Conservation (phyloP, 2,329 filamentous ascomycete genomes). For the Coleophoma eucalyptorum region DNA sequence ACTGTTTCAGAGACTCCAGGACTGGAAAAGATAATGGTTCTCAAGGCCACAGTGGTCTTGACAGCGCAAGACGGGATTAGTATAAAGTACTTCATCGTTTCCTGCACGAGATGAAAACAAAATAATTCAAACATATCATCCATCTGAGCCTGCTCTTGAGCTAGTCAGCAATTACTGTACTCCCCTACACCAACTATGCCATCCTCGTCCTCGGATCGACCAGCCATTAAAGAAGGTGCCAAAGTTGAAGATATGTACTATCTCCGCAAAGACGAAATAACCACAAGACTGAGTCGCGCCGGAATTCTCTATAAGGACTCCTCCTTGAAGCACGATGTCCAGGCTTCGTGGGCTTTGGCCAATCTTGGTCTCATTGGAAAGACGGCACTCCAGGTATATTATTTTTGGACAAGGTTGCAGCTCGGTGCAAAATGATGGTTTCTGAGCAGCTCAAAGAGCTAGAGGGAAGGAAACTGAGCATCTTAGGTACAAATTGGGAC, state of each 20-base stretch:
- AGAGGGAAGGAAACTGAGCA: neutral
- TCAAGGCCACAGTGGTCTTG: too few species aligned
- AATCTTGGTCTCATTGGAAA: neutral
- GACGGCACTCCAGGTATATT: too few species aligned
- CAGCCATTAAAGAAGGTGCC: neutral
- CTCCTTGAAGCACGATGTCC: neutral
- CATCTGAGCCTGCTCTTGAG: too few species aligned
- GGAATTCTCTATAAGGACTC: neutral
- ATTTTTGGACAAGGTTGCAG: neutral
- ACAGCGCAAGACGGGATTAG: too few species aligned
- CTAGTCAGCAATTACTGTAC: too few species aligned
- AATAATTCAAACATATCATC: too few species aligned
- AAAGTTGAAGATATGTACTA: constrained; percentile 1
- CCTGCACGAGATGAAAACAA: too few species aligned
- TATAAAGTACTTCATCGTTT: too few species aligned
- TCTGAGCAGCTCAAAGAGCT: neutral
- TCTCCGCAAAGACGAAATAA: neutral
- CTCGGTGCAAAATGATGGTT: neutral
- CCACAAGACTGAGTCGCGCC: neutral
- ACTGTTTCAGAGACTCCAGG: too few species aligned
- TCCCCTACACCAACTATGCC: too few species aligned
- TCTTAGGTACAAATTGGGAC: neutral
- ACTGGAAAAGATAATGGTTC: too few species aligned
- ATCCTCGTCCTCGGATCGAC: too few species aligned
- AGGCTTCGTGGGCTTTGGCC: neutral